These are phyloP conservation scores for Dendrothele bispora DNA, from an alignment of 768 basidiomycete genomes.

Conservation along the genomic window DNA sequence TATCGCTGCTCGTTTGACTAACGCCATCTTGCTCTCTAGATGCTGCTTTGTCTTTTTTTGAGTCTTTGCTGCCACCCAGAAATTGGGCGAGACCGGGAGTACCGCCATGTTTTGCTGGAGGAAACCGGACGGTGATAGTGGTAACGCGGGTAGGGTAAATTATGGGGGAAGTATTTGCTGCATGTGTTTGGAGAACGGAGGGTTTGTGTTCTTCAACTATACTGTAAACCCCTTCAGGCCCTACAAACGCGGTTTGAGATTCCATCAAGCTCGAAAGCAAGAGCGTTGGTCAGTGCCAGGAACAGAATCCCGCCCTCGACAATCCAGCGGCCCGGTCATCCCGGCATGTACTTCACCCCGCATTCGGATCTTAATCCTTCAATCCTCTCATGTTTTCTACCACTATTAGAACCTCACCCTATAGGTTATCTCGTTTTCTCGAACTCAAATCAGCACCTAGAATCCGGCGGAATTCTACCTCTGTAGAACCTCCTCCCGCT, in stretches of 20 bases:
- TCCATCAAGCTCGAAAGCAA: slow-evolving; percentile 63
- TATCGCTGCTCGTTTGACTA: slow-evolving; percentile 83
- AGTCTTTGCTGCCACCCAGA: slow-evolving; percentile 67
- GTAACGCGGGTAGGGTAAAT: slow-evolving; percentile 64
- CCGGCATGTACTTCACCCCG: too few relatives aligned
- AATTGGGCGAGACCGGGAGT: slow-evolving; percentile 68
- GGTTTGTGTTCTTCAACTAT: slow-evolving; percentile 86
- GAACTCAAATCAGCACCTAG: too few relatives aligned
- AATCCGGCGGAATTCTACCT: slow-evolving; percentile 58
- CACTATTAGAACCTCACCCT: too few relatives aligned
- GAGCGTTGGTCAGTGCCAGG: too few relatives aligned
- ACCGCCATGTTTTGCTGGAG: slow-evolving; percentile 49
- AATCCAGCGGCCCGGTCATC: too few relatives aligned
- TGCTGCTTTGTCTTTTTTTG: slow-evolving; percentile 53
- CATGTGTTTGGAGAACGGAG: slow-evolving; percentile 38
- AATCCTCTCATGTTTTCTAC: too few relatives aligned
- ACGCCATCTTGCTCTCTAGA: slow-evolving; percentile 57
- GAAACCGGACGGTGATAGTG: slow-evolving; percentile 62
- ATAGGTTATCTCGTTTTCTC: not conserved
- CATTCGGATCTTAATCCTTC: too few relatives aligned
- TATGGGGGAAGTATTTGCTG: slow-evolving; percentile 33
- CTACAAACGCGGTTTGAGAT: slow-evolving; percentile 82
- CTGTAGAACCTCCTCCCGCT: slow-evolving; percentile 69
- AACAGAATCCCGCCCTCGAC: too few relatives aligned
- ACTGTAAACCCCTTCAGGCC: slow-evolving; percentile 88